Percentiles rank a stretch among this genome's conserved stretches.
Evolutionary conservation across 169 alveolate species (phyloP).

Genomic region (Cyclospora cayetanensis): DNA sequence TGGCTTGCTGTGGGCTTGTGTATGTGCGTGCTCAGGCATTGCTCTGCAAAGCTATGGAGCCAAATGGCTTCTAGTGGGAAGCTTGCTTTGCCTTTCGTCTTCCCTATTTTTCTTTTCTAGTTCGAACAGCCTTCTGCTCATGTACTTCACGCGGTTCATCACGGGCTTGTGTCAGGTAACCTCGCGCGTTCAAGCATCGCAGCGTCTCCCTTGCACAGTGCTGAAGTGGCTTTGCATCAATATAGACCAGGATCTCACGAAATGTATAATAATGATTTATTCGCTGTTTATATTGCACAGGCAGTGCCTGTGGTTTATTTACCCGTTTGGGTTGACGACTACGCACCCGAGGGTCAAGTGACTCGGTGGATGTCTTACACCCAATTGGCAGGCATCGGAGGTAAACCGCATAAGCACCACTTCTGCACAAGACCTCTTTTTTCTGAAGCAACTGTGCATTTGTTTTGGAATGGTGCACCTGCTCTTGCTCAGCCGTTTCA

Average conservation of each 20-base stretch:
- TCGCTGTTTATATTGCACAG: slow-evolving; percentile 83
- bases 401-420: slow-evolving; percentile 65
- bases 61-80: slow-evolving; percentile 74
- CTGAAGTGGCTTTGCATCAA: too few relatives aligned
- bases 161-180: slow-evolving; percentile 82
- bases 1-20: neutral
- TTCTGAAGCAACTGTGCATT: too few relatives aligned
- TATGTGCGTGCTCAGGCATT: slow-evolving; percentile 6
- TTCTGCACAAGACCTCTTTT: neutral
- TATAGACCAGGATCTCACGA: too few relatives aligned
- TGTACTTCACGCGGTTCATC: slow-evolving; percentile 86
- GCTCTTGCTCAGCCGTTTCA: too few relatives aligned
- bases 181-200: too few relatives aligned
- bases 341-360: slow-evolving; percentile 88
- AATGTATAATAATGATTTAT: too few relatives aligned
- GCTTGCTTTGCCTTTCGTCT: slow-evolving; percentile 75
- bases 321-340: slow-evolving; percentile 96
- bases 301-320: slow-evolving; percentile 92
- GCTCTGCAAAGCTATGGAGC: slow-evolving; percentile 76
- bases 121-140: slow-evolving; percentile 77
- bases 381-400: slow-evolving; percentile 91
- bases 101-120: slow-evolving; percentile 78
- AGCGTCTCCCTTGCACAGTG: too few relatives aligned
- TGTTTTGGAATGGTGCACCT: too few relatives aligned
- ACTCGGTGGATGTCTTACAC: slow-evolving; percentile 95